Conservation (phyloP, 208 protist species). For the Trypanosomatidae sp. region DNA sequence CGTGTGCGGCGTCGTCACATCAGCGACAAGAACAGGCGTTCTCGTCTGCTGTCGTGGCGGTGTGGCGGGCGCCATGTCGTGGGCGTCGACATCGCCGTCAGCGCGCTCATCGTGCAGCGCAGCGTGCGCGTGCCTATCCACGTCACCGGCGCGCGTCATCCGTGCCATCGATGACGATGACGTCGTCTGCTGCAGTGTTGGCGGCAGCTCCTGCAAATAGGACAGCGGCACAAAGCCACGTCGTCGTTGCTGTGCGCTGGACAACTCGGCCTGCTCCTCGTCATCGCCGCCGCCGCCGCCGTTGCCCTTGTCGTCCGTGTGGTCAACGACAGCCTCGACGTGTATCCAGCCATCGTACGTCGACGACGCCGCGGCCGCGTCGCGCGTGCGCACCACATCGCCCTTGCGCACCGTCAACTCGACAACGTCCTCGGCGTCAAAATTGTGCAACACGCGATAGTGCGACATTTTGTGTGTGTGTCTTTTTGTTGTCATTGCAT, state of each 20-base stretch:
- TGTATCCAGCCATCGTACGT: conserved; percentile 75
- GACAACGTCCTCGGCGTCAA: conserved; percentile 56
- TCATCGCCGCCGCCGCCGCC: too few species aligned
- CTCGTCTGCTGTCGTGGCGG: too few species aligned
- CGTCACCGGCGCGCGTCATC: too few species aligned
- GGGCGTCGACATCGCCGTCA: too few species aligned
- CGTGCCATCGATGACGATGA: background rate
- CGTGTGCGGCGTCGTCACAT: too few species aligned
- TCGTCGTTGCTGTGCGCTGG: conserved; percentile 8
- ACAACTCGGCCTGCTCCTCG: too few species aligned
- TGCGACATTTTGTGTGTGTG: conserved; percentile 12
- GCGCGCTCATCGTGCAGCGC: too few species aligned
- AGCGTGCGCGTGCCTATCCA: too few species aligned
- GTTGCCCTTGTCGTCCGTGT: too few species aligned
- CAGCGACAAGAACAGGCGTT: too few species aligned
- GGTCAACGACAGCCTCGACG: conserved; percentile 28
- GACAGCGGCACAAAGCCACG: conserved; percentile 70
- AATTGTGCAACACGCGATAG: conserved; percentile 46
- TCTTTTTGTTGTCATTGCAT: background rate
- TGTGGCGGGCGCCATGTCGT: too few species aligned
- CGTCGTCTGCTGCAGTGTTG: conserved; percentile 2
- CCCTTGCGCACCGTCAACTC: conserved; percentile 64
- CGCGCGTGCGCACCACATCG: conserved; percentile 30
- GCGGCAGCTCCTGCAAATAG: conserved; percentile 37
- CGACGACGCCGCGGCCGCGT: too few species aligned